Conservation (phyloP, 768 basidiomycete species). For the Amanita jacksonii region DNA sequence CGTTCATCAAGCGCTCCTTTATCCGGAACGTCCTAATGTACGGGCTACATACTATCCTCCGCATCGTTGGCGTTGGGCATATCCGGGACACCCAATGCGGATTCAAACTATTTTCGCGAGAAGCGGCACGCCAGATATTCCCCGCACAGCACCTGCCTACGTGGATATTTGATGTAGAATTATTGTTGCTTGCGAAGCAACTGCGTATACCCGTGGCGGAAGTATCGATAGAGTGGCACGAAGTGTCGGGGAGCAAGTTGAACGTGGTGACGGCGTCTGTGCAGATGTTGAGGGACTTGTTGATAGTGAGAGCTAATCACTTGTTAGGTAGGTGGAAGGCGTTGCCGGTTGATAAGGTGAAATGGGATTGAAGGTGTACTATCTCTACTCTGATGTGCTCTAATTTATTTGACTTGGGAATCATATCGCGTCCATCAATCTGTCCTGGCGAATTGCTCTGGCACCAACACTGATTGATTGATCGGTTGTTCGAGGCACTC, state of each 20-base stretch:
- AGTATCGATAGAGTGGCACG: conserved; percentile 88
- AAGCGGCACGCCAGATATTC: conserved; percentile 75
- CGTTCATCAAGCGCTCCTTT: conserved; percentile 87
- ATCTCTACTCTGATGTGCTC: too few relatives aligned
- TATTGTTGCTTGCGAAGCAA: conserved; percentile 77
- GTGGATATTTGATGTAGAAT: conserved; percentile 97
- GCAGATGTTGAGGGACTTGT: conserved; percentile 82
- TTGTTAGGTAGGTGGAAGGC: conserved; percentile 64
- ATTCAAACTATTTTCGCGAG: conserved; percentile 90
- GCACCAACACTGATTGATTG: too few relatives aligned
- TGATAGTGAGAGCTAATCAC: conserved; percentile 79
- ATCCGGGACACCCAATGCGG: conserved; percentile 96
- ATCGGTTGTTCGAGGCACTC: too few relatives aligned
- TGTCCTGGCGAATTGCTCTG: too few relatives aligned
- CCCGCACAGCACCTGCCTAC: conserved; percentile 79
- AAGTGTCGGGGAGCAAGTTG: conserved; percentile 89
- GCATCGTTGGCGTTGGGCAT: conserved; percentile 81
- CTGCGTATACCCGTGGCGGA: conserved; percentile 72
- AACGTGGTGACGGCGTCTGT: conserved; percentile 76
- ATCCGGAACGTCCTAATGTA: conserved; percentile 93
- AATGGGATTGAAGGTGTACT: neutral
- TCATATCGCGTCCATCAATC: too few relatives aligned
- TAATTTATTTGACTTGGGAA: too few relatives aligned
- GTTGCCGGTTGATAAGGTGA: neutral
- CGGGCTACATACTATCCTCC: conserved; percentile 81